Base-by-base conservation (phyloP, 345 rosid species). In the Firmiana major region DNA sequence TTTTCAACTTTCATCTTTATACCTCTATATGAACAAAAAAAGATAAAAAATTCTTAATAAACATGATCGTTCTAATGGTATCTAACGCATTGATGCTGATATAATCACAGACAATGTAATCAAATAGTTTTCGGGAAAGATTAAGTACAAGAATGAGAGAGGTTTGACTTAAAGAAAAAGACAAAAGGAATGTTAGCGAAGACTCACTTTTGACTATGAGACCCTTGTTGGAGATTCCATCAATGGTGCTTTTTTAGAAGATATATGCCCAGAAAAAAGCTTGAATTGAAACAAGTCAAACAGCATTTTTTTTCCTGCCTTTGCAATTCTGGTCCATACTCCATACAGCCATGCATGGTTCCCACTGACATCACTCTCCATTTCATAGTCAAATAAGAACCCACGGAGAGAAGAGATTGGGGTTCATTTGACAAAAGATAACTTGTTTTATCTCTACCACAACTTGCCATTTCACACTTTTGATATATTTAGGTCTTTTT, bases 371-470 rank as follows among this genome's bases (percentile, higher is more conserved):
- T 67, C 36, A 28, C 22, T 15, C 49, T 51, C 71, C 59, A 12
- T 49, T 69, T 34, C 62, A 36, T 0, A 71, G 82, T 78, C 77
- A 78, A 75, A 79, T 49, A 54, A 68, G 54, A 24, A 60, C 64
- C 60, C 59, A 1, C 34, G 3, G 34, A 53, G 22, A 53, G 7
- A 16, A 19, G 55, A 51, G 9, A 17, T 19, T 53, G 7, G 4
- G n/a, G 0, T 49, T 49, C n/a, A 15, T 49, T 15, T 51, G 57
- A 51, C 58, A 19, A 54, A 54, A 54, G 26, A 54, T 54, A 54
- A 0, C 9, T 8, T 7, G 0, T 3, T 54, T 54, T n/a, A 4
- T 54, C 24, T n/a, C 3, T 7, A n/a, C 0, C 59, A 54, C 11
- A 54, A 7, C 59, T 54, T 54, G 11, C 22, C 11, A 19, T 7